Percentiles rank a stretch among this genome's conserved stretches.
These are phyloP conservation scores for Cyclanthera cordifolia DNA, from an alignment of 306 rosid genomes.

Conservation along the genomic window DNA sequence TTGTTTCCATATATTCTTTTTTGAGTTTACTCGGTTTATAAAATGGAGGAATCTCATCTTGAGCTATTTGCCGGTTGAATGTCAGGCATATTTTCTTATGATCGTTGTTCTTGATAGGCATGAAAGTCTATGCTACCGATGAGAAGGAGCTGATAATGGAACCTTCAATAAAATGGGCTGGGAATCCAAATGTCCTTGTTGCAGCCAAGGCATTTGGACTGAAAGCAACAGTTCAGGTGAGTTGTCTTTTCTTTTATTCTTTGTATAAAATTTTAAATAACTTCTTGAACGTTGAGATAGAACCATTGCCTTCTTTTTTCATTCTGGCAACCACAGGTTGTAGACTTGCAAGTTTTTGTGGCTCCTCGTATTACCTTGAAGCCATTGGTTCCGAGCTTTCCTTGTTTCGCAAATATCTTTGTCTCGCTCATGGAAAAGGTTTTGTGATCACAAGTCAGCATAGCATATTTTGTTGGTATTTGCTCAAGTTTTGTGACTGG, in stretches of 20 bases:
- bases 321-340: constrained; percentile 35
- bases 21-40: too few species aligned
- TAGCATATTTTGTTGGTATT: constrained; percentile 6
- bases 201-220: constrained; percentile 75
- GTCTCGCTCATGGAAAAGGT: constrained; percentile 94
- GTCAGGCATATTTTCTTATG: not conserved
- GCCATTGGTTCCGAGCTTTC: constrained; percentile 96
- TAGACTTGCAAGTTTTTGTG: constrained; percentile 72
- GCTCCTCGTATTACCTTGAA: constrained; percentile 75
- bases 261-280: not conserved
- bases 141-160: constrained; percentile 96
- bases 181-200: constrained; percentile 64
- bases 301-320: not conserved
- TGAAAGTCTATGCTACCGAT: constrained; percentile 76
- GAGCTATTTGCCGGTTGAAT: too few species aligned
- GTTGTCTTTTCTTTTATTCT: not conserved
- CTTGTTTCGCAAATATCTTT: constrained; percentile 72
- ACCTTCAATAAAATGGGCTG: constrained; percentile 86
- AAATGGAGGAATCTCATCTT: too few species aligned
- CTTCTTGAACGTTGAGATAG: not conserved
- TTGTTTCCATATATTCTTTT: too few species aligned
- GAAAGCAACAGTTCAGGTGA: constrained; percentile 80
- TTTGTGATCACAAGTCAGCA: constrained; percentile 19
- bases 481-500: not conserved
- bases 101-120: constrained; percentile 35